Evolutionary conservation across 169 alveolate species (phyloP).

Genomic region (Toxoplasma gondii): DNA sequence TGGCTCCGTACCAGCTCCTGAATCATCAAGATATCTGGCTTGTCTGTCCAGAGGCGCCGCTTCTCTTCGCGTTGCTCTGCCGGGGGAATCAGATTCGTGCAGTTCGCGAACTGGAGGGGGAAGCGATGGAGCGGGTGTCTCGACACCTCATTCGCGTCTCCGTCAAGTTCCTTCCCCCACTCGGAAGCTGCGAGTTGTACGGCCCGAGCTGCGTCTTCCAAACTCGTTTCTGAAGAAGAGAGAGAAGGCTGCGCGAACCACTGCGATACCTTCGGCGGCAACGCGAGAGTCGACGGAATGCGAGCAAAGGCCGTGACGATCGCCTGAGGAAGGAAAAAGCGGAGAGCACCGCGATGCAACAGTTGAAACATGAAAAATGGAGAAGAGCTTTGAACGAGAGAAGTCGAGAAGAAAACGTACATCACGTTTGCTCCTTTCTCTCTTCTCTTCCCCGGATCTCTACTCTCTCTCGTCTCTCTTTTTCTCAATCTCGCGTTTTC

Average conservation of each 20-base stretch:
- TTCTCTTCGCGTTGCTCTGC: not conserved
- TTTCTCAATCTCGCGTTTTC: not conserved
- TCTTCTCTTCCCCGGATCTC: not conserved
- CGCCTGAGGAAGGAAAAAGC: not conserved
- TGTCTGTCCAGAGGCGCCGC: slow-evolving; percentile 7
- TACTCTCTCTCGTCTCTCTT: not conserved
- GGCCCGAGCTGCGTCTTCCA: slow-evolving; percentile 6
- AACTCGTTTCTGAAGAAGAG: not conserved
- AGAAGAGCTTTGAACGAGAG: too few relatives aligned
- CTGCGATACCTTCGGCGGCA: not conserved
- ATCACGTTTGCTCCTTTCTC: not conserved
- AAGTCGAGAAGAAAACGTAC: too few relatives aligned
- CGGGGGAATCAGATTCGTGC: not conserved
- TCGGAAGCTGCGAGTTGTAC: not conserved
- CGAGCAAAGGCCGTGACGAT: slow-evolving; percentile 19
- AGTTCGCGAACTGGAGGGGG: slow-evolving; percentile 25
- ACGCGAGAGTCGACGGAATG: not conserved
- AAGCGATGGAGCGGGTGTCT: not conserved
- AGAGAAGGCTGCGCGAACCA: not conserved
- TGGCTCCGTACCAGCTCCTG: not conserved
- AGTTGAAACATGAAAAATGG: not conserved
- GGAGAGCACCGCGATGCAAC: not conserved
- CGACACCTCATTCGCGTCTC: not conserved
- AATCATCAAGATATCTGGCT: not conserved
- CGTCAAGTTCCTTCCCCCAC: not conserved